Conservation (phyloP, 768 basidiomycete species). For the Mycena metata region DNA sequence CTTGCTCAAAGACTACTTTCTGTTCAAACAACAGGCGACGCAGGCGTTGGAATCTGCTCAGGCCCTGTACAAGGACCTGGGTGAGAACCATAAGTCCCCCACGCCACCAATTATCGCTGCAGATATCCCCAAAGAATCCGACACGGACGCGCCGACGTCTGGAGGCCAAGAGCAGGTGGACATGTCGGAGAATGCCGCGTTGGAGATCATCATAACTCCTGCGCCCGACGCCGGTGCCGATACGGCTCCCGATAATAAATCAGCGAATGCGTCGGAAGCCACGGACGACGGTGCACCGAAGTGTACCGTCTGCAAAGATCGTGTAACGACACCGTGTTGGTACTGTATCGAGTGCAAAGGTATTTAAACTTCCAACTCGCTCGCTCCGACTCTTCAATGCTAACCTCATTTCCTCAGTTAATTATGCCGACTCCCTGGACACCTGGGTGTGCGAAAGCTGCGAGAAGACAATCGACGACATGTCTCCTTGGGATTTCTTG, state of each 20-base stretch:
- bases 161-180: background rate
- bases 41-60: slow-evolving; percentile 2
- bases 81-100: background rate
- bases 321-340: slow-evolving; percentile 20
- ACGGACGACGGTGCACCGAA: background rate
- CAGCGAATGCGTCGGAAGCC: too few relatives aligned
- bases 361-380: too few relatives aligned
- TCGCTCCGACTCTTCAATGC: too few relatives aligned
- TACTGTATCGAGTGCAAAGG: slow-evolving; percentile 19
- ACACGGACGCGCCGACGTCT: background rate
- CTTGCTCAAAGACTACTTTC: slow-evolving; percentile 19
- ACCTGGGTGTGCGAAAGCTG: slow-evolving; percentile 30
- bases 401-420: too few relatives aligned
- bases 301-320: slow-evolving; percentile 9
- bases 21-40: background rate
- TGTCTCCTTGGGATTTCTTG: slow-evolving; percentile 18
- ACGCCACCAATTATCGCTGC: background rate
- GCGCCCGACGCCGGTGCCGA: background rate
- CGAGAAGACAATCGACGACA: slow-evolving; percentile 13
- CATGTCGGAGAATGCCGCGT: background rate
- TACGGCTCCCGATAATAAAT: too few relatives aligned
- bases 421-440: background rate
- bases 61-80: slow-evolving; percentile 1
- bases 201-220: background rate
- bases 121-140: too few relatives aligned